These are phyloP conservation scores for Aspergillus sojae DNA, from an alignment of 2,329 filamentous ascomycete genomes.

Conservation along the genomic window DNA sequence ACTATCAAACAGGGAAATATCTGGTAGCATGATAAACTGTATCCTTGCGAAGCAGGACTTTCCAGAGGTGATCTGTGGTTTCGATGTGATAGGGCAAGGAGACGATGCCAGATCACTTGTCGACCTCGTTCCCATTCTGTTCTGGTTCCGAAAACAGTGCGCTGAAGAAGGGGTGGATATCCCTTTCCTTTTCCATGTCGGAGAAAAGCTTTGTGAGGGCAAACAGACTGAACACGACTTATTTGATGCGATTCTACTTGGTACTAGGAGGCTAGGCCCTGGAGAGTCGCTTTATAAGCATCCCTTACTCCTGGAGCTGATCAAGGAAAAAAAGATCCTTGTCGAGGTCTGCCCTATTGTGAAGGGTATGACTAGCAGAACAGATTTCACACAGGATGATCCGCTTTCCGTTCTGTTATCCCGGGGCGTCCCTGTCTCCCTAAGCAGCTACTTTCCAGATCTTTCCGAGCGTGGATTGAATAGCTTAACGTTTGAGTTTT, in stretches of 20 bases:
- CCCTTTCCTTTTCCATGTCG: slow-evolving; percentile 95
- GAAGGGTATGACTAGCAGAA: slow-evolving; percentile 83
- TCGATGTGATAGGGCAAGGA: slow-evolving; percentile 88
- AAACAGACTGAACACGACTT: slow-evolving; percentile 78
- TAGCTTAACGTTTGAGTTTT: slow-evolving; percentile 90
- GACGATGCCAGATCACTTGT: slow-evolving; percentile 74
- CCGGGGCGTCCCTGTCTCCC: slow-evolving; percentile 77
- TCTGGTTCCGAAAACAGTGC: slow-evolving; percentile 92
- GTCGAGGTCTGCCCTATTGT: slow-evolving; percentile 89
- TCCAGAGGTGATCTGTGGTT: slow-evolving; percentile 80
- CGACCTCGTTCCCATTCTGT: slow-evolving; percentile 79
- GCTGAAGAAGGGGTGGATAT: slow-evolving; percentile 75
- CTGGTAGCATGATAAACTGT: slow-evolving; percentile 84
- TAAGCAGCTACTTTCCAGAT: slow-evolving; percentile 90
- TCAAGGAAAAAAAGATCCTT: slow-evolving; percentile 84
- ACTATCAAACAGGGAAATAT: slow-evolving; percentile 65
- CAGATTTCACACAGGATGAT: slow-evolving; percentile 74
- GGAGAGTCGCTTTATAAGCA: slow-evolving; percentile 89
- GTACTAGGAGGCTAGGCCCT: slow-evolving; percentile 86
- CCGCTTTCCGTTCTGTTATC: slow-evolving; percentile 82
- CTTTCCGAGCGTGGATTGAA: slow-evolving; percentile 81
- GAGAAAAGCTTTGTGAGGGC: slow-evolving; percentile 81
- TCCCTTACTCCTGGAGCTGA: slow-evolving; percentile 82
- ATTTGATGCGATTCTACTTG: slow-evolving; percentile 84
- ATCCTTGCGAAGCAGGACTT: slow-evolving; percentile 78